These are phyloP conservation scores for Debaryomyces robertsiae DNA, from an alignment of 1,139 yeast genomes.

Conservation along the genomic window DNA sequence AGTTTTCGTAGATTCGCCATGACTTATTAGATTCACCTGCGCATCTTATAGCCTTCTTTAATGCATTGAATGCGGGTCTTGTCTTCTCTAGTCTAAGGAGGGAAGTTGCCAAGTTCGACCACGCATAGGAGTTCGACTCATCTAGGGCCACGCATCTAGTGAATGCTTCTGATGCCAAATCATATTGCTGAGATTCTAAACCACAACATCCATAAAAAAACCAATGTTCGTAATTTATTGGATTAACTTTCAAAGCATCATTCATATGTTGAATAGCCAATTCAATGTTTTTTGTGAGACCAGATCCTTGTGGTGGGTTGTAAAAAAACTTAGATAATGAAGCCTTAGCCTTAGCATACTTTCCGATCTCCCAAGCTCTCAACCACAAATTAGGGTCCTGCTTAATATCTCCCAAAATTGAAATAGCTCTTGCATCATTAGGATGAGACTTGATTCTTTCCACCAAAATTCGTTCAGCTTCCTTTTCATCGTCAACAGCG, in stretches of 20 bases:
- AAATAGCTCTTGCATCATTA: conserved; percentile 79
- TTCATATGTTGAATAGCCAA: conserved; percentile 67
- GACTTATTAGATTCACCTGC: conserved; percentile 69
- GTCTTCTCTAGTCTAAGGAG: conserved; percentile 64
- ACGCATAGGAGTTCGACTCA: conserved; percentile 78
- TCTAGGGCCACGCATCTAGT: conserved; percentile 88
- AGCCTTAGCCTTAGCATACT: conserved; percentile 82
- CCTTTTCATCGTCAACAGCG: conserved; percentile 72
- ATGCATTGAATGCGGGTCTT: conserved; percentile 80
- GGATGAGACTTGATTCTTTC: conserved; percentile 60
- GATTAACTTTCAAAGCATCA: conserved; percentile 73
- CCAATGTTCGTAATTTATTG: conserved; percentile 85
- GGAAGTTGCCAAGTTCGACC: conserved; percentile 94
- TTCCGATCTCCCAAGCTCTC: conserved; percentile 84
- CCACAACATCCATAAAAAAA: conserved; percentile 92
- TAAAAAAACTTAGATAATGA: conserved; percentile 77
- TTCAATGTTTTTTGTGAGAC: conserved; percentile 53
- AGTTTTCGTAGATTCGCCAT: conserved; percentile 93
- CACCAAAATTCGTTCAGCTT: conserved; percentile 63
- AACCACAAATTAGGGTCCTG: conserved; percentile 79
- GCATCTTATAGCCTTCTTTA: conserved; percentile 71
- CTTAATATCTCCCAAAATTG: conserved; percentile 83
- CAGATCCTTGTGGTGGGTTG: conserved; percentile 61
- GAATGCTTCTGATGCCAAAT: conserved; percentile 88
- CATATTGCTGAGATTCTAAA: conserved; percentile 69